Conservation (phyloP, 2,329 filamentous ascomycete species). For the Metarhizium humberi region DNA sequence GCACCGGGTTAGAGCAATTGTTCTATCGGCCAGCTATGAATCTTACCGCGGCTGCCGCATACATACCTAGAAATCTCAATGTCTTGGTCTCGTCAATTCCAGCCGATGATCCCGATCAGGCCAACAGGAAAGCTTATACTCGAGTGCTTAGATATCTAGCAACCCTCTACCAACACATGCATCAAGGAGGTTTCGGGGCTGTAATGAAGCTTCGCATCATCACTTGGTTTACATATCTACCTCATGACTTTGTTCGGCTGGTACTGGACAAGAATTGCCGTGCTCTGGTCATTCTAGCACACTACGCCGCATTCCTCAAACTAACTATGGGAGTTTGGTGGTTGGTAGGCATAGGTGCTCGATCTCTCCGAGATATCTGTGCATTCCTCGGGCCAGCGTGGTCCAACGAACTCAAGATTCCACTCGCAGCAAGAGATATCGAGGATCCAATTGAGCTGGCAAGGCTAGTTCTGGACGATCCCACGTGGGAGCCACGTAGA, state of each 20-base stretch:
- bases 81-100: constrained; percentile 39
- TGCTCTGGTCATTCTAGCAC: constrained; percentile 41
- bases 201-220: constrained; percentile 39
- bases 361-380: constrained; percentile 35
- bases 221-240: constrained; percentile 44
- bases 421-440: constrained; percentile 26
- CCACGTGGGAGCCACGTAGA: constrained; percentile 25
- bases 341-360: constrained; percentile 35
- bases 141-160: constrained; percentile 39
- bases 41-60: constrained; percentile 12
- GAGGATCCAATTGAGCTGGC: constrained; percentile 26
- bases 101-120: constrained; percentile 30
- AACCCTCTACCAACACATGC: constrained; percentile 40
- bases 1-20: constrained; percentile 35
- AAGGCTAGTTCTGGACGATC: constrained; percentile 34
- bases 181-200: constrained; percentile 28
- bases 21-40: constrained; percentile 42
- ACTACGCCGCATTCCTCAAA: constrained; percentile 44
- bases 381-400: constrained; percentile 29
- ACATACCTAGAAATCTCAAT: no score
- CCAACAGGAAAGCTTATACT: constrained; percentile 32
- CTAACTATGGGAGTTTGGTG: constrained; percentile 37
- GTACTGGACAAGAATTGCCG: constrained; percentile 31
- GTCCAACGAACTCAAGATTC: constrained; percentile 15
- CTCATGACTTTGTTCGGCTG: constrained; percentile 33